These are phyloP conservation scores for Raphanus raphanistrum DNA, from an alignment of 345 rosid species.

Conservation along the genomic window DNA sequence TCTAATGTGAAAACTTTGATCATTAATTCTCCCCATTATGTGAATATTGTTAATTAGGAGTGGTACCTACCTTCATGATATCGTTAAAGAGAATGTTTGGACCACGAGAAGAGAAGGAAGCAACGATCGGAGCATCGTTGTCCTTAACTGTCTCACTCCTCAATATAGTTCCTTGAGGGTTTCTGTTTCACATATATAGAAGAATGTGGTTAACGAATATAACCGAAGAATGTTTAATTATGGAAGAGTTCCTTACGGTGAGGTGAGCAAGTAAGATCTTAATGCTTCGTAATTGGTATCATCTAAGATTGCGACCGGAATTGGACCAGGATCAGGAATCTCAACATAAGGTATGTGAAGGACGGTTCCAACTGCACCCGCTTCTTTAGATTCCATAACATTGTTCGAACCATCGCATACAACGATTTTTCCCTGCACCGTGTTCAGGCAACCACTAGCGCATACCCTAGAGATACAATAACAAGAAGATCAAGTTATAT, in stretches of 20 bases:
- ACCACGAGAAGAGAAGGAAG: conserved; percentile 55
- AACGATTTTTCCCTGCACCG: conserved; percentile 47
- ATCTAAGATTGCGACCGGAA: conserved; percentile 32
- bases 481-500: neutral
- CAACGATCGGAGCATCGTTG: conserved; percentile 38
- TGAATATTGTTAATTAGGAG: neutral
- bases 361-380: conserved; percentile 47
- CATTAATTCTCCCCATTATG: no score
- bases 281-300: conserved; percentile 17
- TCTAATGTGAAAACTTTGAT: no score
- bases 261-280: conserved; percentile 39
- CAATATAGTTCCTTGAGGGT: conserved; percentile 39
- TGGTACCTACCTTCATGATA: conserved; percentile 46
- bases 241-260: conserved; percentile 28
- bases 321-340: conserved; percentile 30
- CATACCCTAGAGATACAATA: conserved; percentile 34
- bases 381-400: neutral
- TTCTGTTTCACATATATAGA: conserved; percentile 8
- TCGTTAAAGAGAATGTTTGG: conserved; percentile 47
- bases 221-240: conserved; percentile 23
- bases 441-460: conserved; percentile 25
- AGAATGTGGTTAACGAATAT: neutral
- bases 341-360: conserved; percentile 21
- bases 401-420: conserved; percentile 11
- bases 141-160: conserved; percentile 41